Base-by-base conservation (phyloP, 2,329 filamentous ascomycete species). In the Coniochaeta ligniaria region DNA sequence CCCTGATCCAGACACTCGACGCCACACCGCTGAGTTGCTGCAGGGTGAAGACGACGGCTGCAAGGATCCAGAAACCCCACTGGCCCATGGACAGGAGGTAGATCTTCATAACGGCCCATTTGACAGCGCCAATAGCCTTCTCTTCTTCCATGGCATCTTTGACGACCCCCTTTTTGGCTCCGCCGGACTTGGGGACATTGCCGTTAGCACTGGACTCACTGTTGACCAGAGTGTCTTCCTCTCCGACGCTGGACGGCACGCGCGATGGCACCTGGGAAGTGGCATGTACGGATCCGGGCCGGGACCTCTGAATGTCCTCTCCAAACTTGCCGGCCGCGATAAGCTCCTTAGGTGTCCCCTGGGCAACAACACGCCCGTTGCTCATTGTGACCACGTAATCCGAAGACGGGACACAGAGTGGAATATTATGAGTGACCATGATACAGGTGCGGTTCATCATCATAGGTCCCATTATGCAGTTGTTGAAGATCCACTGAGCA, bases 401-500 rank as follows among this genome's bases (percentile, higher is more conserved):
- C 0, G 94, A 88, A 38, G 86, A 81, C 6, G 93, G 92, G 8
- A 92, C 86, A 66, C 92, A 95, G 20, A 99, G 83, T n/a, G 90
- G 84, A 31, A 95, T 85, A 69, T 98, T 99, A 78, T 99, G 95
- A 0, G 95, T 97, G 38, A 99, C 94, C 50, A 99, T 81, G 59
- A 99, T 91, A 73, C 95, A 98, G 31, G 95, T 98, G 47, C 95
- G 87, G 69, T 87, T 82, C 61, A 83, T 78, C 95, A 99, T 98
- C 58, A 99, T 76, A 6, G 91, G 90, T 2, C 95, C 95, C 67
- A 88, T 88, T 64, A 99, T 88, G 62, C 93, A 96, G 74, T 96
- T 90, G 71, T 89, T 90, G 76, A 98, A 98, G 66, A 99, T 98
- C 88, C 96, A 97, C 73, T 97, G 96, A 2, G 93, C 93, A 0